Evolutionary conservation across 2,329 filamentous ascomycete genomes (phyloP).

Genomic region (Dactylellina haptotyla): DNA sequence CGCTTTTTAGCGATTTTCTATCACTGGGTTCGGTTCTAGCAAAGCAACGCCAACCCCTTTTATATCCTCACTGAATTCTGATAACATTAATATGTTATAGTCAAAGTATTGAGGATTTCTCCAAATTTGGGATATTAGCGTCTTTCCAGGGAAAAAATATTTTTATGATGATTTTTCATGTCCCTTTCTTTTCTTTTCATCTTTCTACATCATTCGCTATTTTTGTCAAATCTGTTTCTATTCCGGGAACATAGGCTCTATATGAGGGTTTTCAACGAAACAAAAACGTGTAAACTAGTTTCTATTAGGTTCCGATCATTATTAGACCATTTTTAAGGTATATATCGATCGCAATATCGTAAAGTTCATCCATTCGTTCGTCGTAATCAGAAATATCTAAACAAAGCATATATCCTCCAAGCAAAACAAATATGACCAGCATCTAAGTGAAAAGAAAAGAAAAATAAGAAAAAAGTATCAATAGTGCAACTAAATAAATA

Average conservation of each 20-base stretch:
- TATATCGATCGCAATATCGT: not conserved
- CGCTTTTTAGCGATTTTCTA: no score
- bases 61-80: no score
- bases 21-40: no score
- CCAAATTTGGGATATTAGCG: no score
- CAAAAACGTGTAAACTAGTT: conserved; percentile 24
- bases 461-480: not conserved
- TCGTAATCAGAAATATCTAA: not conserved
- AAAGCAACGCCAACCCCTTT: no score
- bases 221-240: not conserved
- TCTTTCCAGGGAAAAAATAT: no score
- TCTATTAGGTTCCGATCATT: not conserved
- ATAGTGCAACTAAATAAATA: not conserved
- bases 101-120: not conserved
- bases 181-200: not conserved
- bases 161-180: not conserved
- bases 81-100: no score
- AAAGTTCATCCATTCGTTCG: not conserved
- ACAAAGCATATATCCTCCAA: no score
- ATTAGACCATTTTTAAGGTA: not conserved
- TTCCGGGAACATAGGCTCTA: not conserved
- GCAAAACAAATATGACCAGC: no score
- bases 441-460: not conserved
- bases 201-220: not conserved
- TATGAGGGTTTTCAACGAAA: not conserved